Evolutionary conservation across 768 basidiomycete species (phyloP), one percentile per base, ranked within the genome.

Genomic region (Chalciporus chontae): DNA sequence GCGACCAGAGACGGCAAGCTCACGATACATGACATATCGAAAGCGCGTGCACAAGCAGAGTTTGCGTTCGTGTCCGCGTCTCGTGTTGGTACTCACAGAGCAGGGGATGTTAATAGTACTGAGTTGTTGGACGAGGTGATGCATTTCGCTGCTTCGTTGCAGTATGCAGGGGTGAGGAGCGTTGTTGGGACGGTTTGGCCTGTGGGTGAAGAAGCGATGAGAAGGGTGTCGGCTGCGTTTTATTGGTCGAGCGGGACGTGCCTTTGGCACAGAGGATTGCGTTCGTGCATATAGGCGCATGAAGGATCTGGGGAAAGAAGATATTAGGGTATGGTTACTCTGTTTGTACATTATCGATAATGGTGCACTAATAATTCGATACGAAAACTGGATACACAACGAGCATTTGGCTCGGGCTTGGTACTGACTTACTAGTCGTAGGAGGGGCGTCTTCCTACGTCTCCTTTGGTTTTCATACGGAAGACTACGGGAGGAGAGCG

Each of bases 31-130:
- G 58, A 67, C 18, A 53, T 72, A 23, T 52, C 65, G 38, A 45
- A 40, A 23, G 57, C 50, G 18, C 32, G 61, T 1, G 51, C 62
- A 3, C 55, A 39, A 11, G 63, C 66, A 0, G 62, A 71, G 44
- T 71, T 74, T 60, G 70, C 67, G 18, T 71, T 71, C 42, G 39
- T 73, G 18, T n/a, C n/a, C n/a, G n/a, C n/a, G n/a, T 65, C 65
- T 13, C 70, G 69, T 31, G 58, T 46, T 36, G 65, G 63, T 10
- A 54, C n/a, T n/a, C n/a, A 61, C 3, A 57, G 54, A 29, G 61
- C 8, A 4, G 63, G 63, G 18, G 49, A 37, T 14, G 21, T 17
- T n/a, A n/a, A n/a, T n/a, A n/a, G n/a, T n/a, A n/a, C n/a, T n/a
- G n/a, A n/a, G n/a, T n/a, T n/a, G 24, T 17, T 51, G n/a, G 69